These are phyloP conservation scores for Platanthera zijinensis DNA, from an alignment of 106 monocot species.

Conservation along the genomic window DNA sequence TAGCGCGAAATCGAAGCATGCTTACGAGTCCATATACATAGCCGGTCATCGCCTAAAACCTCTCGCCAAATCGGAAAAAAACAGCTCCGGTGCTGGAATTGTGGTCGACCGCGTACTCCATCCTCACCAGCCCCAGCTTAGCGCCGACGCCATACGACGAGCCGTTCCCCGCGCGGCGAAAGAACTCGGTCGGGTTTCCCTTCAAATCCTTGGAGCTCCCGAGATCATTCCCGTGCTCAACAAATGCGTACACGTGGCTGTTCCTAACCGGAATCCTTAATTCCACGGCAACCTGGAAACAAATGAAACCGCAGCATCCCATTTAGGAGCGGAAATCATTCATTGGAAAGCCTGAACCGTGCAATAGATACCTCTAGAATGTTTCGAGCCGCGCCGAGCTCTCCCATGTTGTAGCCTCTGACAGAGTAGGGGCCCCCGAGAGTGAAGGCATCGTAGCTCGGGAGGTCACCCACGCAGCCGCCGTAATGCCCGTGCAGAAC, in stretches of 20 bases:
- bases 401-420: slow-evolving; percentile 93
- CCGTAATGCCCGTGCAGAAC: slow-evolving; percentile 94
- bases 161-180: slow-evolving; percentile 69
- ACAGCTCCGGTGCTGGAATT: slow-evolving; percentile 89
- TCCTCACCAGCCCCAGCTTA: slow-evolving; percentile 84
- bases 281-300: slow-evolving; percentile 65
- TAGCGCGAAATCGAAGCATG: too few species aligned
- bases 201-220: slow-evolving; percentile 93
- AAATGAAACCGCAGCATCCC: neutral
- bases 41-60: slow-evolving; percentile 33
- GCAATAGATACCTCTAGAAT: slow-evolving; percentile 66
- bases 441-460: slow-evolving; percentile 95
- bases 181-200: slow-evolving; percentile 96
- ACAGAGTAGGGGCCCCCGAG: slow-evolving; percentile 97
- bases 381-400: slow-evolving; percentile 80
- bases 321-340: neutral
- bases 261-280: slow-evolving; percentile 68
- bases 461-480: slow-evolving; percentile 93
- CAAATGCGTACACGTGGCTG: slow-evolving; percentile 69
- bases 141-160: slow-evolving; percentile 85
- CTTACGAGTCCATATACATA: too few species aligned
- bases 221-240: slow-evolving; percentile 88
- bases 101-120: slow-evolving; percentile 86
- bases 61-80: slow-evolving; percentile 88
- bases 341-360: neutral